A percentile compares a stretch with the other conserved stretches of the same genome.
These are phyloP conservation scores for Paramarasmius palmivorus DNA, from an alignment of 1,284 basidiomycete species.

Conservation along the genomic window DNA sequence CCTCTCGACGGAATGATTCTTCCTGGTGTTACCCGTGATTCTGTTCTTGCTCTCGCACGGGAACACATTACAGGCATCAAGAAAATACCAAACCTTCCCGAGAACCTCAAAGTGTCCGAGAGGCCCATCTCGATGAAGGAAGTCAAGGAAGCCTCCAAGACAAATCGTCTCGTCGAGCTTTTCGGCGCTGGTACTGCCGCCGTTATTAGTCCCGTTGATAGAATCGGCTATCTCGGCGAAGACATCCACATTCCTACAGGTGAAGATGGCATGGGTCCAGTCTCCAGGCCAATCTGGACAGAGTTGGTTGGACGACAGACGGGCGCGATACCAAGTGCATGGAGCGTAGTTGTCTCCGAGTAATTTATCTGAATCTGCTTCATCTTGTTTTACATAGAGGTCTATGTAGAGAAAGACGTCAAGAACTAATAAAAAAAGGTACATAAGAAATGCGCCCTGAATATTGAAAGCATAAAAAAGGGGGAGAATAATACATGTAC, in stretches of 20 bases:
- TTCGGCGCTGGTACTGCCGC: slow-evolving; percentile 94
- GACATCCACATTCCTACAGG: slow-evolving; percentile 87
- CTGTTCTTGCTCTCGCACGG: slow-evolving; percentile 81
- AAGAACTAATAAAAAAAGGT: too few relatives aligned
- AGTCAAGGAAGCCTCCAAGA: slow-evolving; percentile 70
- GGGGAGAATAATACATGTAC: slow-evolving; percentile 7
- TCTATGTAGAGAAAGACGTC: neutral
- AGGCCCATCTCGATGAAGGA: slow-evolving; percentile 90
- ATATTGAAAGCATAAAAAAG: neutral
- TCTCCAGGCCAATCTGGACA: slow-evolving; percentile 82
- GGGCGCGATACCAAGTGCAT: slow-evolving; percentile 81
- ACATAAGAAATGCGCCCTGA: too few relatives aligned
- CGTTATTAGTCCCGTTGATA: slow-evolving; percentile 80
- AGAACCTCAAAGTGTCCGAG: slow-evolving; percentile 77
- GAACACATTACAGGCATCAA: slow-evolving; percentile 67
- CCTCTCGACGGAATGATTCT: slow-evolving; percentile 95
- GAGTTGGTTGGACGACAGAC: slow-evolving; percentile 91
- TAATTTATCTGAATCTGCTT: neutral
- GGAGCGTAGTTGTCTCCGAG: slow-evolving; percentile 54
- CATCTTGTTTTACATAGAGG: neutral
- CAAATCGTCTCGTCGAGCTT: slow-evolving; percentile 82
- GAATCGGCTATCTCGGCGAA: slow-evolving; percentile 85
- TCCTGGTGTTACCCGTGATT: slow-evolving; percentile 95
- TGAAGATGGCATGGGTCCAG: slow-evolving; percentile 84
- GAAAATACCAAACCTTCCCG: slow-evolving; percentile 61